Percentiles rank a stretch among this genome's conserved stretches.
These are phyloP conservation scores for Sarocladiaceae sp. DNA, from an alignment of 2,329 filamentous ascomycete species.

Conservation along the genomic window DNA sequence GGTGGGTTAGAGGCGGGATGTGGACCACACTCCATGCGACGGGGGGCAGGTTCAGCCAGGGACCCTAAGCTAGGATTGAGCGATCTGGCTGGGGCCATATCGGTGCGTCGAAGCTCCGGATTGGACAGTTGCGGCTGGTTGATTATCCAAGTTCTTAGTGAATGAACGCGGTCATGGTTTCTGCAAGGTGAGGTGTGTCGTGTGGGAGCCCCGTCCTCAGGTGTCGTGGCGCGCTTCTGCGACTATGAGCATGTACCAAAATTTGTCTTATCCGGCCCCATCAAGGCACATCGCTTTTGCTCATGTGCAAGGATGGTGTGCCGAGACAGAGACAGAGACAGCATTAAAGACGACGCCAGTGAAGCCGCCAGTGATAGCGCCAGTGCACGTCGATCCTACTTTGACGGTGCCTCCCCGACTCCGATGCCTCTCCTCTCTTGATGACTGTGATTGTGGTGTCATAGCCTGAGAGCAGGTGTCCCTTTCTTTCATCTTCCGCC, in stretches of 20 bases:
- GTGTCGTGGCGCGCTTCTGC: background rate
- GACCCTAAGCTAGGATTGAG: conserved; percentile 7
- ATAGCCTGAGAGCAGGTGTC: too few relatives aligned
- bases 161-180: conserved; percentile 6
- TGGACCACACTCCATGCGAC: conserved; percentile 6
- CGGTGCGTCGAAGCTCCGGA: background rate
- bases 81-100: conserved; percentile 8
- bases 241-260: too few relatives aligned
- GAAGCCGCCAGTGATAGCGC: background rate
- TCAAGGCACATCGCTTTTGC: too few relatives aligned
- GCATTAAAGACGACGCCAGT: background rate
- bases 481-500: too few relatives aligned
- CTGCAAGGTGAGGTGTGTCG: conserved; percentile 1
- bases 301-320: background rate
- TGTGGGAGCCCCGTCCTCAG: background rate
- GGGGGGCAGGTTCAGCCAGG: conserved; percentile 2
- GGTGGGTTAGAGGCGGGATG: conserved; percentile 8
- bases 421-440: background rate
- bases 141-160: conserved; percentile 8
- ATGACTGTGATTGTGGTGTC: too few relatives aligned
- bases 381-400: background rate
- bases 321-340: too few relatives aligned
- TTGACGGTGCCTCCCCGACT: background rate
- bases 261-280: background rate
- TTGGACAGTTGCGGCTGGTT: conserved; percentile 4